Conservation (phyloP, 208 protist species). For the Herpetomonas muscarum region DNA sequence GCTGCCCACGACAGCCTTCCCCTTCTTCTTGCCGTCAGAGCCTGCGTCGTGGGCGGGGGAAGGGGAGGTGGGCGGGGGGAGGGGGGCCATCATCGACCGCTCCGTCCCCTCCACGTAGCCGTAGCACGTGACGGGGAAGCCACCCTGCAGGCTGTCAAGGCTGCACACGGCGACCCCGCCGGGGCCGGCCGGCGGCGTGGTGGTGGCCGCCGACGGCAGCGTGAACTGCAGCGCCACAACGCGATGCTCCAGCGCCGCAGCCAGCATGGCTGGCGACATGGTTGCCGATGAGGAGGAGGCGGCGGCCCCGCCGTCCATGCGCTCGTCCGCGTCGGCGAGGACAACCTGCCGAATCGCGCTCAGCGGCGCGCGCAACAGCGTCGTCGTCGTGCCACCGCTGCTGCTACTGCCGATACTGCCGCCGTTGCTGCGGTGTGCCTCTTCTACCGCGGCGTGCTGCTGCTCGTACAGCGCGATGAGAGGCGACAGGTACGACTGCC, state of each 20-base stretch:
- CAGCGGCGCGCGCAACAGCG: constrained; percentile 24
- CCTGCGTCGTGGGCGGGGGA: too few relatives aligned
- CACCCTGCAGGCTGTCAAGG: constrained; percentile 29
- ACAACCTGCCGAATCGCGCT: constrained; percentile 19
- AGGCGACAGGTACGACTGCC: constrained; percentile 54
- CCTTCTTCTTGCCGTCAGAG: too few relatives aligned
- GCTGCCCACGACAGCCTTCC: too few relatives aligned
- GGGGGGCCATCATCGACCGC: constrained; percentile 38
- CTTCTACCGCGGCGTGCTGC: constrained; percentile 1
- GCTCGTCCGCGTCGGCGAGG: constrained; percentile 18
- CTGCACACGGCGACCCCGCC: constrained; percentile 16
- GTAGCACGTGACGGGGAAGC: constrained; percentile 75
- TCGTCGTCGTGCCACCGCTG: constrained; percentile 8
- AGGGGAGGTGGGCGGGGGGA: too few relatives aligned
- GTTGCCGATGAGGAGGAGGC: background rate
- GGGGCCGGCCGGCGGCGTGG: background rate
- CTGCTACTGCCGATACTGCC: background rate
- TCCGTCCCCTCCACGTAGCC: constrained; percentile 77
- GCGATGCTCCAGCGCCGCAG: constrained; percentile 56
- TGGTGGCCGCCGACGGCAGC: background rate
- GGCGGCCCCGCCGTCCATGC: background rate
- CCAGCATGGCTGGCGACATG: constrained; percentile 33
- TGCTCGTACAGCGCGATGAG: constrained; percentile 47
- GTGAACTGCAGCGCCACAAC: constrained; percentile 67
- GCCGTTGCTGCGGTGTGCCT: background rate